These are phyloP conservation scores for Aspergillus sp. DNA, from an alignment of 2,329 filamentous ascomycete species.

Conservation along the genomic window DNA sequence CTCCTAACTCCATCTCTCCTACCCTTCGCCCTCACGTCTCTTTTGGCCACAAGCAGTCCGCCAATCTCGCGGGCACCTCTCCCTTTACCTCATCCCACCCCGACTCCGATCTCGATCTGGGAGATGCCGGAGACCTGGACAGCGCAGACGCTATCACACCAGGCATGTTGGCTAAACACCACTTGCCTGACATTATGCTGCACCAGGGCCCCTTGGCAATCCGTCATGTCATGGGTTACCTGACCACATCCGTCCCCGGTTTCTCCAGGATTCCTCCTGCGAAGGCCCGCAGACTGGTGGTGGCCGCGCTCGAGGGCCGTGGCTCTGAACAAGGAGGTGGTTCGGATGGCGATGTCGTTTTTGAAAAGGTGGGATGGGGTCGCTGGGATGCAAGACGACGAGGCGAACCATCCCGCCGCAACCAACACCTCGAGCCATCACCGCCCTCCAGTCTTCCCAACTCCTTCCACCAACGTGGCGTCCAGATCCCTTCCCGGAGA, in stretches of 20 bases:
- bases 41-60: slow-evolving; percentile 56
- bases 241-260: slow-evolving; percentile 87
- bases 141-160: slow-evolving; percentile 77
- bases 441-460: slow-evolving; percentile 47
- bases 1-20: slow-evolving; percentile 91
- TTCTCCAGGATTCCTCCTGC: slow-evolving; percentile 83
- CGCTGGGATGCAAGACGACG: slow-evolving; percentile 81
- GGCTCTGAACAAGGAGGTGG: slow-evolving; percentile 50
- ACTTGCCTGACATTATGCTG: slow-evolving; percentile 84
- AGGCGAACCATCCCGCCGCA: slow-evolving; percentile 48
- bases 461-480: slow-evolving; percentile 39
- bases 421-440: slow-evolving; percentile 31
- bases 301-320: slow-evolving; percentile 82
- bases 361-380: slow-evolving; percentile 96
- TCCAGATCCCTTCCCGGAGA: slow-evolving; percentile 41
- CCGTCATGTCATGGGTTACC: slow-evolving; percentile 87
- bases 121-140: slow-evolving; percentile 63
- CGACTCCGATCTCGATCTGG: slow-evolving; percentile 82
- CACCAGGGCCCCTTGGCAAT: slow-evolving; percentile 88
- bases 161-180: slow-evolving; percentile 75
- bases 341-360: slow-evolving; percentile 53
- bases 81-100: slow-evolving; percentile 47
- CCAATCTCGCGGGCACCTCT: slow-evolving; percentile 31
- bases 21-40: slow-evolving; percentile 69
- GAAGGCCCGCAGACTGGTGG: slow-evolving; percentile 84